These are phyloP conservation scores for Ananas comosus DNA, from an alignment of 176 grass and related monocot species.

Conservation along the genomic window DNA sequence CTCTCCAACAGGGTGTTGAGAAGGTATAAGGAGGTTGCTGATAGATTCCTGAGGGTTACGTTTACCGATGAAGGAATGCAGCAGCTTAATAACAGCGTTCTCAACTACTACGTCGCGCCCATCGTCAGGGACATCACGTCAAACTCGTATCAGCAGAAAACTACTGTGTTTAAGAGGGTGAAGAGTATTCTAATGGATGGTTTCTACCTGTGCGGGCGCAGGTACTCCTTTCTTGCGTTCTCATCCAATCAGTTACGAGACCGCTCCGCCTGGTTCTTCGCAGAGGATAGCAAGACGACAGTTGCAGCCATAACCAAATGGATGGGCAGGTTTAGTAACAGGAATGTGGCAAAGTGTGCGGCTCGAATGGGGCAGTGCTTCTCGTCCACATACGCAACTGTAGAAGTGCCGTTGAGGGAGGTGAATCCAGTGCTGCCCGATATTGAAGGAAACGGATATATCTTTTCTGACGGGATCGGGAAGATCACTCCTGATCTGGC, in stretches of 20 bases:
- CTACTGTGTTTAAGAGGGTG: slow-evolving; percentile 54
- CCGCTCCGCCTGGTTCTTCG: slow-evolving; percentile 83
- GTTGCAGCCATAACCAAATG: slow-evolving; percentile 40
- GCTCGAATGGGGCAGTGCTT: slow-evolving; percentile 93
- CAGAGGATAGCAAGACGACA: slow-evolving; percentile 49
- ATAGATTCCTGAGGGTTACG: slow-evolving; percentile 82
- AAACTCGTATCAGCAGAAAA: slow-evolving; percentile 55
- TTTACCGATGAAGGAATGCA: slow-evolving; percentile 86
- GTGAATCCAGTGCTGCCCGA: slow-evolving; percentile 38
- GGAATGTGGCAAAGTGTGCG: slow-evolving; percentile 64
- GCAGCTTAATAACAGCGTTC: slow-evolving; percentile 45
- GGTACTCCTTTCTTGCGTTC: slow-evolving; percentile 83
- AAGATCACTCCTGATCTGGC: slow-evolving; percentile 65
- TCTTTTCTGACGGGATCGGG: slow-evolving; percentile 90
- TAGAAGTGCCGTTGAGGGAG: slow-evolving; percentile 37
- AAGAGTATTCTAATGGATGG: slow-evolving; percentile 45
- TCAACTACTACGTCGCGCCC: slow-evolving; percentile 49
- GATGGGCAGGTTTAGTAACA: slow-evolving; percentile 71
- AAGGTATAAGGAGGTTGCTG: slow-evolving; percentile 45
- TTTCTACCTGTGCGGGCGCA: slow-evolving; percentile 65
- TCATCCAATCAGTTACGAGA: slow-evolving; percentile 81
- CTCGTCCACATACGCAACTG: slow-evolving; percentile 85
- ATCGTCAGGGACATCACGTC: slow-evolving; percentile 62
- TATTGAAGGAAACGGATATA: slow-evolving; percentile 38
- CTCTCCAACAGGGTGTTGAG: slow-evolving; percentile 65